Evolutionary conservation across 1,284 basidiomycete species (phyloP), one percentile per base, ranked within the genome.

Genomic region (Rhodotorula sp.): DNA sequence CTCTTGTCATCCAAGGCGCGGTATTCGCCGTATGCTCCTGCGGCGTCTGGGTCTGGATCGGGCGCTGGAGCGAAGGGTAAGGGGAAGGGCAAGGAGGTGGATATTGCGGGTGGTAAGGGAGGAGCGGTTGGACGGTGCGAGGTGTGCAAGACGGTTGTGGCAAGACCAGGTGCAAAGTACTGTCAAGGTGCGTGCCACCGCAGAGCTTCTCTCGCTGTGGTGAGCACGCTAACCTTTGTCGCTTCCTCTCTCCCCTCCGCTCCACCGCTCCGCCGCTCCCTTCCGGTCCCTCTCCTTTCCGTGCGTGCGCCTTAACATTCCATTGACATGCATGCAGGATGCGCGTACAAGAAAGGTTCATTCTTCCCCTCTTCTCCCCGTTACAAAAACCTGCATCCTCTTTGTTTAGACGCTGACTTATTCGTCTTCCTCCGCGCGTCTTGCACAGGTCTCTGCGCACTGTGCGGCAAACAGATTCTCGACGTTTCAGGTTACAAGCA

Each of bases 81-180:
- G 27, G 66, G 22, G 13, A 51, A 34, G 39, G 57, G 20, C 27
- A 20, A n/a, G 9, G 20, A 3, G 83, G 88, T 48, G 15, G 59
- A 51, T 36, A 9, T 49, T 6, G 59, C 59, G 36, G 59, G 59
- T 86, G 79, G 58, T 13, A 66, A 62, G 13, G 58, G 39, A 22
- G 52, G 39, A 90, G 88, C 90, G 48, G 91, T 92, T 80, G 86
- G 85, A 59, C 90, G 89, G 79, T 92, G 90, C 79, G 90, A 88
- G 79, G 89, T 90, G 76, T 92, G 90, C 79, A 90, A 90, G 80
- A 87, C 87, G 76, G 84, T 87, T 0, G 86, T 87, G 36, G 90
- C 89, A 17, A 89, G 91, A 84, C 91, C 91, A 76, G 86, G 85
- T 75, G 90, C 89, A 36, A 91, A 90, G 81, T 91, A 89, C 80